Evolutionary conservation across 139 green algal genomes (phyloP).

Genomic region (Asterochloris erici): DNA sequence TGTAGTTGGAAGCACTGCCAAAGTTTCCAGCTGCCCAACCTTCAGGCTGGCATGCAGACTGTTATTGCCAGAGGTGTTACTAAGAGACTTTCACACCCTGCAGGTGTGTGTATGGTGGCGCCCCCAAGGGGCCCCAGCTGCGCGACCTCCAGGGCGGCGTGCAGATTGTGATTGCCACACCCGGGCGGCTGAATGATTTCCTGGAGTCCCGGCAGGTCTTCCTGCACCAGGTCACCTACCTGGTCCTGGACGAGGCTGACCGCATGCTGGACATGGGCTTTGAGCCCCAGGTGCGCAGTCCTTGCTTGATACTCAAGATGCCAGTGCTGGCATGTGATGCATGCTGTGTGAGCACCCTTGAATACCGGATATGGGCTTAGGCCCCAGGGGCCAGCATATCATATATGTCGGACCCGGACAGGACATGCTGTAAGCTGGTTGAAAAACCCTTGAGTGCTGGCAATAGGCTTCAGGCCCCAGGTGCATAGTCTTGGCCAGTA

Average conservation of each 20-base stretch:
- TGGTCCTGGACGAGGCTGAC: constrained; percentile 95
- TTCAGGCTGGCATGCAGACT: neutral
- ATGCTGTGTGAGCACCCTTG: neutral
- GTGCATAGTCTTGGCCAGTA: too few species aligned
- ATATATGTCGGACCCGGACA: too few species aligned
- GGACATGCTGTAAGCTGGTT: too few species aligned
- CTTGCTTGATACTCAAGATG: constrained; percentile 58
- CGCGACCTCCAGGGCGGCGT: constrained; percentile 54
- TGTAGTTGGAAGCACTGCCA: neutral
- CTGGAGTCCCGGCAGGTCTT: constrained; percentile 68
- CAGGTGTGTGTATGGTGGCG: constrained; percentile 75
- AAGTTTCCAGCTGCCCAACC: neutral
- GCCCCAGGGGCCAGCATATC: too few species aligned
- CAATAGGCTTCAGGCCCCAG: too few species aligned
- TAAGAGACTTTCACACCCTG: neutral
- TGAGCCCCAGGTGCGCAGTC: constrained; percentile 50
- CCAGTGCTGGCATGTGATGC: constrained; percentile 30
- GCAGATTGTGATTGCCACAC: constrained; percentile 92
- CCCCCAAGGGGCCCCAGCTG: constrained; percentile 72
- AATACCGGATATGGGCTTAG: neutral
- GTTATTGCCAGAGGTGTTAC: too few species aligned
- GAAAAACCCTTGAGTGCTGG: too few species aligned
- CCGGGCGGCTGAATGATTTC: constrained; percentile 83
- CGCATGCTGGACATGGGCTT: constrained; percentile 98
- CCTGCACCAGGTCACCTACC: constrained; percentile 77